Base-by-base conservation (phyloP, 495 filamentous ascomycete genomes). In the Aspergillus diversus region DNA sequence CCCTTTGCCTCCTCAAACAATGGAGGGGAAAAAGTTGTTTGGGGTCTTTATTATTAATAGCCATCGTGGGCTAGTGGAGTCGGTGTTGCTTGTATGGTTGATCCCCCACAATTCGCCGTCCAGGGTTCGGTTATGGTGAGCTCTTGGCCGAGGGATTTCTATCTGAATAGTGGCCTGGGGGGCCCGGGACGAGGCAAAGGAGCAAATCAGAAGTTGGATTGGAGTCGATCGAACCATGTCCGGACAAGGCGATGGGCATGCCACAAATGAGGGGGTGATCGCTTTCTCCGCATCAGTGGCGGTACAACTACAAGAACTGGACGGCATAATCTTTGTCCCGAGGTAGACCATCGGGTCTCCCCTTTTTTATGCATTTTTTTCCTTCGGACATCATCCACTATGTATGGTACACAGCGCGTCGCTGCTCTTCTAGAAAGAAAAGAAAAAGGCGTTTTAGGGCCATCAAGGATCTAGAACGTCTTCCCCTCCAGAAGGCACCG, bases 361-460 rank as follows among this genome's bases (percentile, higher is more conserved):
- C 60, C 60, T 33, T 46, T 61, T 63, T 63, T 57, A 62, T 62
- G 33, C 33, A 53, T 63, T 63, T 62, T 63, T 57, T 43, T 17
- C 15, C 48, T n/a, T n/a, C 9, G 43, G 52, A 7, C 16, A 16
- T 48, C 17, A 33, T 55, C 52, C 51, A 62, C 39, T 62, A 63
- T 63, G 43, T 58, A 64, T 64, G 57, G 55, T 64, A 64, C 56
- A 64, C 27, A 48, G 16, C 11, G 49, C 55, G 51, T 15, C 13
- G 54, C 50, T 57, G 55, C 54, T 50, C 27, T 59, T 39, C 59
- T 32, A 39, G 33, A 33, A 12, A 34, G 21, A 21, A 27, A 27
- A 2, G 21, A 27, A 27, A 27, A 27, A 27, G 21, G 21, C 21
- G 47, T 21, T 17, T 5, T 12, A 50, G 47, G 47, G 17, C 21